A percentile compares a stretch with the other conserved stretches of the same genome.
These are phyloP conservation scores for Hortaea werneckii DNA, from an alignment of 2,329 filamentous ascomycete genomes.

Conservation along the genomic window DNA sequence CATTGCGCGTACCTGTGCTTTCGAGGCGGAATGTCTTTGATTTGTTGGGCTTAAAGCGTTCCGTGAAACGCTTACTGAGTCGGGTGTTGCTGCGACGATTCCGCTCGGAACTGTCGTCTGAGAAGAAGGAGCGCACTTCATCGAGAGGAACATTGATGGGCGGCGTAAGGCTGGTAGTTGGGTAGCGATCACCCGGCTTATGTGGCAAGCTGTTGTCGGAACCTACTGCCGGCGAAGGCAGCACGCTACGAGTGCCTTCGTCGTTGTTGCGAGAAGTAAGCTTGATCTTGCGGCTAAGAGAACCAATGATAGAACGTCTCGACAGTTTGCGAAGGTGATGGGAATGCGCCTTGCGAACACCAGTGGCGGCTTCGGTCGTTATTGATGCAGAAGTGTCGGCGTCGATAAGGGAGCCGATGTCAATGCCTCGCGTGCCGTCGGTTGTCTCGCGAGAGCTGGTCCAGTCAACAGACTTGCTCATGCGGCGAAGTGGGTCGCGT, in stretches of 20 bases:
- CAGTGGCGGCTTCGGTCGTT: slow-evolving; percentile 24
- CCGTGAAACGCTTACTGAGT: slow-evolving; percentile 28
- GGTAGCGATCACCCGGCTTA: slow-evolving; percentile 39
- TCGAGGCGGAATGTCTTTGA: slow-evolving; percentile 7
- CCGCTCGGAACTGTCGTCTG: slow-evolving; percentile 28
- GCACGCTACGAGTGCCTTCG: not conserved
- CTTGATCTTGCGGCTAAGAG: slow-evolving; percentile 24
- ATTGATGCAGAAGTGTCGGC: slow-evolving; percentile 18
- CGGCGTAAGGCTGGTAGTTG: slow-evolving; percentile 35
- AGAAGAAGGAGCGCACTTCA: slow-evolving; percentile 34
- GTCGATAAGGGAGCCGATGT: slow-evolving; percentile 22
- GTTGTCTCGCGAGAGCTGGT: slow-evolving; percentile 10
- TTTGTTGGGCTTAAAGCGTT: slow-evolving; percentile 12
- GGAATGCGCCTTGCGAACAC: slow-evolving; percentile 9
- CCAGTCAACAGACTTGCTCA: slow-evolving; percentile 19
- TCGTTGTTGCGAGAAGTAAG: slow-evolving; percentile 10
- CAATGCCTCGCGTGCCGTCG: slow-evolving; percentile 18
- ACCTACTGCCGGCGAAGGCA: slow-evolving; percentile 2
- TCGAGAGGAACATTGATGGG: slow-evolving; percentile 31
- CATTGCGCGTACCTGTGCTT: slow-evolving; percentile 4
- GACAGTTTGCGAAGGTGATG: slow-evolving; percentile 21
- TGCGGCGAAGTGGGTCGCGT: slow-evolving; percentile 18
- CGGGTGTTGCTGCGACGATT: slow-evolving; percentile 16
- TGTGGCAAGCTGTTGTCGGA: slow-evolving; percentile 15
- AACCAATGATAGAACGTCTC: slow-evolving; percentile 27